These are phyloP conservation scores for Trametes punicea DNA, from an alignment of 768 basidiomycete species.

Conservation along the genomic window DNA sequence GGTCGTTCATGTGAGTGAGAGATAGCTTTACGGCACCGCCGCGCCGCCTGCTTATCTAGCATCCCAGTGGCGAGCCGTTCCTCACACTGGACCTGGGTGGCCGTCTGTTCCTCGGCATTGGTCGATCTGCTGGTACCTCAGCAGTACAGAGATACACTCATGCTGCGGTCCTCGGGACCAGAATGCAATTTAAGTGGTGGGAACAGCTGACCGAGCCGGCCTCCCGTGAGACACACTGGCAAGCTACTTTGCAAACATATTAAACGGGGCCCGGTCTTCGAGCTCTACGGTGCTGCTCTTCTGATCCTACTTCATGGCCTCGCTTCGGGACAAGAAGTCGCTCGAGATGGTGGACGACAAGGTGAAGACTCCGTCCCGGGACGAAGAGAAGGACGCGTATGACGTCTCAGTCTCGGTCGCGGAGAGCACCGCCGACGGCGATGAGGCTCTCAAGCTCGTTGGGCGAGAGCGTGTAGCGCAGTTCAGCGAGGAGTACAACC, in stretches of 20 bases:
- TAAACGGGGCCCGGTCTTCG: neutral
- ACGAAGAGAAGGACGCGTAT: slow-evolving; percentile 22
- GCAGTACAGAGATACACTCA: neutral
- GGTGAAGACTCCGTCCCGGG: neutral
- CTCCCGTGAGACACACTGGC: slow-evolving; percentile 1
- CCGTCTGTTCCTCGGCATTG: neutral
- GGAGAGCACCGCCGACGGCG: slow-evolving; percentile 44
- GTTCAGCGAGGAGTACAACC: slow-evolving; percentile 63
- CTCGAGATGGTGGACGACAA: slow-evolving; percentile 13
- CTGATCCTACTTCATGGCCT: slow-evolving; percentile 16
- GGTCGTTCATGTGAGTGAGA: slow-evolving; percentile 9
- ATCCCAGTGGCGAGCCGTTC: neutral
- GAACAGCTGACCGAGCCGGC: slow-evolving; percentile 2
- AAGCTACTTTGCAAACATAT: neutral
- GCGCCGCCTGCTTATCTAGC: slow-evolving; percentile 9
- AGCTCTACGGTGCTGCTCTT: neutral
- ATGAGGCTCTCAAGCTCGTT: slow-evolving; percentile 60
- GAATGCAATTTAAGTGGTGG: neutral
- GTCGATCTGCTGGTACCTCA: neutral
- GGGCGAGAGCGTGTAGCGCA: slow-evolving; percentile 46
- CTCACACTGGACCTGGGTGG: neutral
- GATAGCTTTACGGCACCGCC: slow-evolving; percentile 5
- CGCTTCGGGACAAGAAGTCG: slow-evolving; percentile 15
- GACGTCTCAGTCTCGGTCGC: slow-evolving; percentile 22
- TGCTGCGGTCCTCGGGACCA: neutral